Conservation (phyloP, 345 rosid species). For the thale cress (Arabidopsis thaliana) region TAIR10.1 NC_003071.7:16582001-16582500, state of each 20-base stretch:
- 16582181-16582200: conserved; percentile 93
- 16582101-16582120: conserved; percentile 51
- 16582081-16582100: conserved; percentile 59
- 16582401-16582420: neutral
- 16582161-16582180: conserved; percentile 72
- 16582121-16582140: conserved; percentile 38
- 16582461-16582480: neutral
- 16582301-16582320: conserved; percentile 31
- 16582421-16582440: neutral
- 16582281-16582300: conserved; percentile 50
- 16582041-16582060: conserved; percentile 40
- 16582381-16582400: neutral
- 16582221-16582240: conserved; percentile 57
- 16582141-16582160: conserved; percentile 83
- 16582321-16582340: neutral
- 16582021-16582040: conserved; percentile 10
- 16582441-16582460: neutral
- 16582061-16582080: conserved; percentile 61
- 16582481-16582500: too few species aligned
- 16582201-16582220: conserved; percentile 59
- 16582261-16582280: conserved; percentile 57
- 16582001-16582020: conserved; percentile 37
- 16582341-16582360: neutral
- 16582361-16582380: conserved; percentile 3
- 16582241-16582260: conserved; percentile 61